Percentiles rank a stretch among this genome's conserved stretches.
phyloP scores from a whole-genome alignment of 441 rosid species.

The Gossypium schwendimanii region DNA sequence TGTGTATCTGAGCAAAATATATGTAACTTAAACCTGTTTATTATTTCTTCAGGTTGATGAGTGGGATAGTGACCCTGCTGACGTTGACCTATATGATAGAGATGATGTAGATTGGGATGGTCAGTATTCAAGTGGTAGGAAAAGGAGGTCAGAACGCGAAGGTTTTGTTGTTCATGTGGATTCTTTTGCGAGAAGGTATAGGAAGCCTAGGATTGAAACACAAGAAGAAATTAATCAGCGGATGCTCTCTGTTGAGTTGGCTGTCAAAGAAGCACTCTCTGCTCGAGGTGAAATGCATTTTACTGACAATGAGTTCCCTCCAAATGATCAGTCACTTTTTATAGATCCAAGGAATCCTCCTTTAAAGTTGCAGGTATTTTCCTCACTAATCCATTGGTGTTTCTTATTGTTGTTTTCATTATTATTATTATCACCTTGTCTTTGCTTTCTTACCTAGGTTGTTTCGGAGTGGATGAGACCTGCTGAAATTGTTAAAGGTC shows the following conservation, averaged over 20 bases:
- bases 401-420: constrained; percentile 4
- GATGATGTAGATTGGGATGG: constrained; percentile 99
- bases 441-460: constrained; percentile 47
- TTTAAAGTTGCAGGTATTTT: constrained; percentile 76
- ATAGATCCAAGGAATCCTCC: constrained; percentile 83
- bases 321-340: constrained; percentile 81
- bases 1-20: not conserved
- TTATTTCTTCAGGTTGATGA: constrained; percentile 72
- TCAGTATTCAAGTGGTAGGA: constrained; percentile 98
- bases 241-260: constrained; percentile 96
- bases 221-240: constrained; percentile 94
- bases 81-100: constrained; percentile 94
- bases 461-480: constrained; percentile 99
- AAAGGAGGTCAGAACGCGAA: constrained; percentile 86
- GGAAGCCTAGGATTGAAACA: constrained; percentile 95
- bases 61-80: constrained; percentile 99
- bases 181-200: constrained; percentile 86
- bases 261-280: constrained; percentile 93
- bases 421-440: constrained; percentile 20
- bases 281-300: constrained; percentile 81
- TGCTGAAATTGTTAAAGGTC: constrained; percentile 61
- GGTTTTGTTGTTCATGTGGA: constrained; percentile 58
- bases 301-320: constrained; percentile 99
- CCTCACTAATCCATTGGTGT: constrained; percentile 13
- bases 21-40: constrained; percentile 18